Percentiles rank a stretch among this genome's conserved stretches.
Conservation (phyloP, 177 flowering plant genomes). For the Vitis hybrid region DNA sequence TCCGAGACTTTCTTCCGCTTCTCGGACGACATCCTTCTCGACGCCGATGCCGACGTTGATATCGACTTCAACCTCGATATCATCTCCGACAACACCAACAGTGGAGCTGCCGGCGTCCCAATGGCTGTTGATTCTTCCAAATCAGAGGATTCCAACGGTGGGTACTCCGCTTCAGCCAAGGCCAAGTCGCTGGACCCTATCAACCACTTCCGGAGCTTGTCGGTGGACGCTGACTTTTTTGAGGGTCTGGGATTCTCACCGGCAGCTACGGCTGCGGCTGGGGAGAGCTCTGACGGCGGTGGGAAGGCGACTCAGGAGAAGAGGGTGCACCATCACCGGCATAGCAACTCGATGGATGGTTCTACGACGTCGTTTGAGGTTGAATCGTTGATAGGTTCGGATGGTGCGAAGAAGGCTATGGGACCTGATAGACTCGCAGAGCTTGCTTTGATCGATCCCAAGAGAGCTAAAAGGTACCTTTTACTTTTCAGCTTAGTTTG, state of each 20-base stretch:
- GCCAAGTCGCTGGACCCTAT: neutral
- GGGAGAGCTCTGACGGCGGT: constrained; percentile 25
- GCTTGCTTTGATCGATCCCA: constrained; percentile 85
- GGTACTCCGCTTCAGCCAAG: neutral
- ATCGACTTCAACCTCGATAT: constrained; percentile 55
- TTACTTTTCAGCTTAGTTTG: constrained; percentile 6
- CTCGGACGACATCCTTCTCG: constrained; percentile 74
- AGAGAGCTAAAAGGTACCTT: constrained; percentile 82
- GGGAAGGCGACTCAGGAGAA: constrained; percentile 25
- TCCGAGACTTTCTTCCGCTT: constrained; percentile 78
- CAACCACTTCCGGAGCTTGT: constrained; percentile 71
- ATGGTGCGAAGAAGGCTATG: constrained; percentile 75
- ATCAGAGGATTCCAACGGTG: constrained; percentile 33
- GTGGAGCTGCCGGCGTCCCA: constrained; percentile 15
- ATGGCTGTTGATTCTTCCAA: constrained; percentile 29
- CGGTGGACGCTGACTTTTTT: constrained; percentile 86
- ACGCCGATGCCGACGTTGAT: constrained; percentile 37
- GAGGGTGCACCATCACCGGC: constrained; percentile 45
- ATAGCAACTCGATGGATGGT: constrained; percentile 77
- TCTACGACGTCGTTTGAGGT: constrained; percentile 42
- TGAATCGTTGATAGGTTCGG: constrained; percentile 39
- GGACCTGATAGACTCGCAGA: constrained; percentile 75
- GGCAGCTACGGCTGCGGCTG: constrained; percentile 16
- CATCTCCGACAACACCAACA: constrained; percentile 30
- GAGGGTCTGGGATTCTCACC: constrained; percentile 48